Conservation (phyloP, 352 stramenopile species). For the Globisporangium abappressorium region DNA sequence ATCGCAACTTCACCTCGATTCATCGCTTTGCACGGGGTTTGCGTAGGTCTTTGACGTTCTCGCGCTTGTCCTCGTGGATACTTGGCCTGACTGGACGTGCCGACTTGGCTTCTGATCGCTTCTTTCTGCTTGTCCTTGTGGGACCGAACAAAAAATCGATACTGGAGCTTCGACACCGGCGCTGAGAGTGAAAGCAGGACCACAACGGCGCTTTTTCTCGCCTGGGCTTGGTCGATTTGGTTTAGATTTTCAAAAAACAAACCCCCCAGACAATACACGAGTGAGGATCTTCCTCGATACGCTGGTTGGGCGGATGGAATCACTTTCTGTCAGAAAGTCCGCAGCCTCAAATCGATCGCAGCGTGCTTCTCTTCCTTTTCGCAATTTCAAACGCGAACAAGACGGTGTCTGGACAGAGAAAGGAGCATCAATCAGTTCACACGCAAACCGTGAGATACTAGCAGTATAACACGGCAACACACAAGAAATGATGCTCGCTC, state of each 20-base stretch:
- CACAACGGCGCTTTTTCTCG: neutral
- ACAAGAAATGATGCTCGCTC: neutral
- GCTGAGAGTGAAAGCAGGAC: neutral
- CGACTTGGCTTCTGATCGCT: neutral
- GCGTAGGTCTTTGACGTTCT: neutral
- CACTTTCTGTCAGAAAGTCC: constrained; percentile 7
- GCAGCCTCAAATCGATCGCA: neutral
- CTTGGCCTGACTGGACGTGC: neutral
- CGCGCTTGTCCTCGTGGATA: neutral
- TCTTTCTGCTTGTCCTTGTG: neutral
- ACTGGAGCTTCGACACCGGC: neutral
- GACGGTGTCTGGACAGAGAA: neutral
- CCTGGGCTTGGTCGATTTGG: neutral
- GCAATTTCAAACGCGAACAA: neutral
- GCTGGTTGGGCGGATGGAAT: neutral
- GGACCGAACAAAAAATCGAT: neutral
- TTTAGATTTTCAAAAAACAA: neutral
- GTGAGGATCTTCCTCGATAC: neutral
- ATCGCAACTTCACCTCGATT: constrained; percentile 41
- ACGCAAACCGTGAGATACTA: neutral
- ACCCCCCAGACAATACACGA: neutral
- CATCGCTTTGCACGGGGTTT: neutral
- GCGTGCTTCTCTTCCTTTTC: neutral
- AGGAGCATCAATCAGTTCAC: neutral
- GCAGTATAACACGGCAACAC: neutral